Evolutionary conservation across 2,329 filamentous ascomycete genomes (phyloP).

Genomic region (Nigrospora sphaerica): DNA sequence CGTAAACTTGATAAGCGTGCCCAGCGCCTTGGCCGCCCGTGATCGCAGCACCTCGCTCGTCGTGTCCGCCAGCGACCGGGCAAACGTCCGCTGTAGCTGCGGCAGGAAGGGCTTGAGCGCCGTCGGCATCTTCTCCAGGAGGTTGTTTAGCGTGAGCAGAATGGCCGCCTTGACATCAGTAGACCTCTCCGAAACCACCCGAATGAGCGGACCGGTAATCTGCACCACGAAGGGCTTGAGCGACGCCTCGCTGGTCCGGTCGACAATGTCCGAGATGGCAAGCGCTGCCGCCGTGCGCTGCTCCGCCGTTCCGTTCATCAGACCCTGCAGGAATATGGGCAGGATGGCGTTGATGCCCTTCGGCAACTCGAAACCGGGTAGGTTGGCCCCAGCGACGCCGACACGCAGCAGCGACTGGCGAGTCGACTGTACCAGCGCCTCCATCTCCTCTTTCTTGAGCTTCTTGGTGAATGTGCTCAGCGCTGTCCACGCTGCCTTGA

Average conservation of each 20-base stretch:
- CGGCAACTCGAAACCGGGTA: slow-evolving; percentile 83
- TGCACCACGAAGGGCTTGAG: slow-evolving; percentile 94
- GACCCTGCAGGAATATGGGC: slow-evolving; percentile 93
- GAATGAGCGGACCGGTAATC: slow-evolving; percentile 94
- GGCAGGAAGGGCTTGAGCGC: slow-evolving; percentile 96
- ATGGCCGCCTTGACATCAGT: slow-evolving; percentile 96
- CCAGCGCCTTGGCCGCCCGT: slow-evolving; percentile 86
- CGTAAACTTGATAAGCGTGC: slow-evolving; percentile 91
- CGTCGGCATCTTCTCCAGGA: slow-evolving; percentile 92
- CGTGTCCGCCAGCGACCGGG: slow-evolving; percentile 88
- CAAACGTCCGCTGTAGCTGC: slow-evolving; percentile 93
- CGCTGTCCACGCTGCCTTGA: slow-evolving; percentile 84
- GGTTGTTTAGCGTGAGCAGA: slow-evolving; percentile 85
- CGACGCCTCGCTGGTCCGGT: slow-evolving; percentile 80
- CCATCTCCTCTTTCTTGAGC: slow-evolving; percentile 96
- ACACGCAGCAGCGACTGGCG: slow-evolving; percentile 81
- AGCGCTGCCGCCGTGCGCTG: slow-evolving; percentile 88
- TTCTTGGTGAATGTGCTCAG: slow-evolving; percentile 82
- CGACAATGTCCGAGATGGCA: slow-evolving; percentile 91
- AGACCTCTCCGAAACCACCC: slow-evolving; percentile 93
- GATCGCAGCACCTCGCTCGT: slow-evolving; percentile 83
- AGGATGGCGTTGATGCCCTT: slow-evolving; percentile 96
- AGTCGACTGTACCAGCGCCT: slow-evolving; percentile 79
- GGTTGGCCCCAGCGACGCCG: slow-evolving; percentile 74
- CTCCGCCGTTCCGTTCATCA: slow-evolving; percentile 92